These are phyloP conservation scores for Phytophthora pistaciae DNA, from an alignment of 352 stramenopile genomes.

Conservation along the genomic window DNA sequence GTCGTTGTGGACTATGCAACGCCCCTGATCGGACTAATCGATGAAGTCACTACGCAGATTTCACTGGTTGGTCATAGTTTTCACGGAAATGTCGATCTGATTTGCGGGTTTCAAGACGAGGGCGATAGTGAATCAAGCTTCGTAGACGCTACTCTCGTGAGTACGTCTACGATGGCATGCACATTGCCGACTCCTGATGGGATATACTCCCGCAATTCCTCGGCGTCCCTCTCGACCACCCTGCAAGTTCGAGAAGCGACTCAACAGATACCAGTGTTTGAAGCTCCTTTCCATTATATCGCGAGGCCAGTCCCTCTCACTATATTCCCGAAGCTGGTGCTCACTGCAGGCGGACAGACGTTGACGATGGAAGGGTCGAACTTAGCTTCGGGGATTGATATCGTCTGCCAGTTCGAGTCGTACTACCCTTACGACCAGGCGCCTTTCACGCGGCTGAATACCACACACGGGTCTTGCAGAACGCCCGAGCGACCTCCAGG, in stretches of 20 bases:
- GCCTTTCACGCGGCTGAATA: slow-evolving; percentile 39
- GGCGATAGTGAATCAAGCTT: not conserved
- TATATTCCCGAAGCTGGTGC: slow-evolving; percentile 15
- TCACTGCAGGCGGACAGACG: slow-evolving; percentile 21
- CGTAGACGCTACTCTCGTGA: slow-evolving; percentile 8
- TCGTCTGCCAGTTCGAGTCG: slow-evolving; percentile 32
- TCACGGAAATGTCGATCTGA: slow-evolving; percentile 20
- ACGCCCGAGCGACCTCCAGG: slow-evolving; percentile 38
- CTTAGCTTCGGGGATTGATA: slow-evolving; percentile 8
- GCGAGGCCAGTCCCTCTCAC: slow-evolving; percentile 11
- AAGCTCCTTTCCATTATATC: slow-evolving; percentile 38
- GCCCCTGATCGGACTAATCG: slow-evolving; percentile 26
- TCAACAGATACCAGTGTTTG: slow-evolving; percentile 30
- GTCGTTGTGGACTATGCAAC: slow-evolving; percentile 31
- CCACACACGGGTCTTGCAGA: slow-evolving; percentile 38
- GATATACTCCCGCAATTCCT: slow-evolving; percentile 19
- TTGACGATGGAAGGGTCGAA: slow-evolving; percentile 21
- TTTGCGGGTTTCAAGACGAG: slow-evolving; percentile 26
- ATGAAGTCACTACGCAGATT: slow-evolving; percentile 24
- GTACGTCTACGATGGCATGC: slow-evolving; percentile 10
- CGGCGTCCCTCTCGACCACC: slow-evolving; percentile 7
- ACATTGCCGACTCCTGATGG: slow-evolving; percentile 17
- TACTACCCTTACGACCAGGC: slow-evolving; percentile 32
- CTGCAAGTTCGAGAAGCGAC: slow-evolving; percentile 39
- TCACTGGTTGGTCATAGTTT: slow-evolving; percentile 39